Base-by-base conservation (phyloP, 2,329 filamentous ascomycete genomes). In the Chaetomium sp. region DNA sequence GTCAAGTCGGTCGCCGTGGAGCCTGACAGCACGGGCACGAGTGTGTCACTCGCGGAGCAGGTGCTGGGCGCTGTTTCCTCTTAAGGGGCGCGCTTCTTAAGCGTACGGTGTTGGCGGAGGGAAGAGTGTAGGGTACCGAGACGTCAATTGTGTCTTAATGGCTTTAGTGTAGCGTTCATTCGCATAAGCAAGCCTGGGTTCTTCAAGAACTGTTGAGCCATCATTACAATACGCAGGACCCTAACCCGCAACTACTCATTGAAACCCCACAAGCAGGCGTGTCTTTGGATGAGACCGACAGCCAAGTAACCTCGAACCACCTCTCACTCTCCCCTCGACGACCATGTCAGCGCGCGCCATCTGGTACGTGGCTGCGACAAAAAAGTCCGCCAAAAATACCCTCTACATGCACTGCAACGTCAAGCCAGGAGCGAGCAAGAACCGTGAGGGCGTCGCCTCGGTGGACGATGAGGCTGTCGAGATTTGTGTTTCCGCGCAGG, bases 1-100 rank as follows among this genome's bases (percentile, higher is more conserved):
- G 90, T 97, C 72, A 90, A 89, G 79, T 86, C 89, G 73, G 85
- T 90, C 23, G 87, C 92, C 72, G 86, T 97, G 60, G 94, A 97
- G 83, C 89, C 92, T 12, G 93, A 97, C 77, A 93, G 91, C 79
- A 95, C 91, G 47, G 92, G 92, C 38, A 85, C 93, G 57, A 67
- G 25, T 66, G 83, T 83, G 13, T 82, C 82, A 7, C 72, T 84
- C 74, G 83, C 82, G 57, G 79, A 83, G 45, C 80, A 84, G 65
- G 82, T 85, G 6, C 69, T 85, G 45, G 78, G 73, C 4, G 27
- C 62, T 31, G 47, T 47, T 9, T 53, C 51, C 58, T 47, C 56
- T 21, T 60, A 56, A 9, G 10, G n/a, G 10, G 7, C 23, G 4
- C 25, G 13, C 27, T 31, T 21, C 21, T 31, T 1, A 29, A 27